These are phyloP conservation scores for Bigelowiella natans DNA, from an alignment of 78 protist species.

Conservation along the genomic window DNA sequence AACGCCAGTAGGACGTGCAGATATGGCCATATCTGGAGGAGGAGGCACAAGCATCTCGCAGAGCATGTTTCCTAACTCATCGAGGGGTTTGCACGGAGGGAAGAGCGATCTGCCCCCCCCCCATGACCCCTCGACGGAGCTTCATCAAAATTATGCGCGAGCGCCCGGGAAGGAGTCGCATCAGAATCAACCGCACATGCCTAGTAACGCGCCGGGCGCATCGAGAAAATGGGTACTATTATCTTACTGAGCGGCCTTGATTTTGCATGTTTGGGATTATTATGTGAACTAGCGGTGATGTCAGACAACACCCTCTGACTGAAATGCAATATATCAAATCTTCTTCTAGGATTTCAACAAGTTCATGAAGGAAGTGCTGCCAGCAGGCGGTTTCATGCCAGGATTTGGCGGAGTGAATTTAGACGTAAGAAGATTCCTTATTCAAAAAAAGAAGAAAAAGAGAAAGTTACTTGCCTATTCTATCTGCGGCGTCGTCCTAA, in stretches of 20 bases:
- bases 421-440: background rate
- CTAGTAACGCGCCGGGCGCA: background rate
- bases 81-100: background rate
- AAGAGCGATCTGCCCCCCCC: no score
- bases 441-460: no score
- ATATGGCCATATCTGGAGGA: no score
- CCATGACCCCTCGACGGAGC: no score
- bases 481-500: no score
- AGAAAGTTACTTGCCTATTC: no score
- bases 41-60: no score
- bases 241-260: background rate
- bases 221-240: background rate
- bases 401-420: background rate
- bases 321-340: no score
- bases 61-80: background rate
- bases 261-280: background rate
- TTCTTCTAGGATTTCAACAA: background rate
- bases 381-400: background rate
- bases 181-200: no score
- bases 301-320: background rate
- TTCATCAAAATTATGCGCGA: no score
- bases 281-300: background rate
- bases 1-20: no score
- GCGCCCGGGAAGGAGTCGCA: background rate
- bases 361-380: background rate